These are phyloP conservation scores for Ogataea dorogensis DNA, from an alignment of 805 yeast genomes.

Conservation along the genomic window DNA sequence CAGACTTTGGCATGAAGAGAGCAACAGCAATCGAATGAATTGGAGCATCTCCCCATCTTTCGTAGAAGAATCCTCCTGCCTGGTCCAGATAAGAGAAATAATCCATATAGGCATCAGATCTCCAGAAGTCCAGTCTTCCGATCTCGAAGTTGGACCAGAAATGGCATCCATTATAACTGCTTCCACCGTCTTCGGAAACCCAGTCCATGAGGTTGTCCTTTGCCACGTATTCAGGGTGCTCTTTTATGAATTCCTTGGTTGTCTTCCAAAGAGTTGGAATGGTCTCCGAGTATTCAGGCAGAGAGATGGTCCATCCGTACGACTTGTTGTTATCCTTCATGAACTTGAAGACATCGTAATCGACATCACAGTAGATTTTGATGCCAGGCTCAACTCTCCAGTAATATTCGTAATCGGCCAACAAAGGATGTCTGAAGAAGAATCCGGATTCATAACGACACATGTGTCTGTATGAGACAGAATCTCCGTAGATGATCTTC, in stretches of 20 bases:
- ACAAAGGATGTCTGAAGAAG: conserved; percentile 73
- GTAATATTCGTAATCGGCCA: conserved; percentile 81
- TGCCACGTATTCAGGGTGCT: conserved; percentile 58
- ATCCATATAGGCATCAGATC: conserved; percentile 63
- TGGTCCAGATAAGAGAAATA: conserved; percentile 75
- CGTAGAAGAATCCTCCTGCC: conserved; percentile 90
- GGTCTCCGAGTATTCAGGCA: conserved; percentile 71
- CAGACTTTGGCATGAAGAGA: conserved; percentile 64
- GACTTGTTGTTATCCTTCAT: conserved; percentile 75
- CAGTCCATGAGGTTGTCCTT: conserved; percentile 66
- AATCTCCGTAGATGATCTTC: conserved; percentile 61
- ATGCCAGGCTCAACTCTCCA: conserved; percentile 95
- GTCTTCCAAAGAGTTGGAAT: conserved; percentile 76
- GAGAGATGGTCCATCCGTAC: conserved; percentile 76
- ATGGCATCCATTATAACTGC: conserved; percentile 76
- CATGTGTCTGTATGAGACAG: conserved; percentile 81
- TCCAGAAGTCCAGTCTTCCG: conserved; percentile 72
- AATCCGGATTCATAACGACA: conserved; percentile 90
- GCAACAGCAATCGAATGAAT: conserved; percentile 87
- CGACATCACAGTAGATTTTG: conserved; percentile 76
- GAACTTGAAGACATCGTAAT: conserved; percentile 76
- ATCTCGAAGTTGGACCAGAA: conserved; percentile 92
- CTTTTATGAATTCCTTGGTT: conserved; percentile 57
- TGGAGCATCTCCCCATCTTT: conserved; percentile 96
- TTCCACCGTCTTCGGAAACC: conserved; percentile 68